These are phyloP conservation scores for Coniosporium tulheliwenetii DNA, from an alignment of 2,329 filamentous ascomycete species.

Conservation along the genomic window DNA sequence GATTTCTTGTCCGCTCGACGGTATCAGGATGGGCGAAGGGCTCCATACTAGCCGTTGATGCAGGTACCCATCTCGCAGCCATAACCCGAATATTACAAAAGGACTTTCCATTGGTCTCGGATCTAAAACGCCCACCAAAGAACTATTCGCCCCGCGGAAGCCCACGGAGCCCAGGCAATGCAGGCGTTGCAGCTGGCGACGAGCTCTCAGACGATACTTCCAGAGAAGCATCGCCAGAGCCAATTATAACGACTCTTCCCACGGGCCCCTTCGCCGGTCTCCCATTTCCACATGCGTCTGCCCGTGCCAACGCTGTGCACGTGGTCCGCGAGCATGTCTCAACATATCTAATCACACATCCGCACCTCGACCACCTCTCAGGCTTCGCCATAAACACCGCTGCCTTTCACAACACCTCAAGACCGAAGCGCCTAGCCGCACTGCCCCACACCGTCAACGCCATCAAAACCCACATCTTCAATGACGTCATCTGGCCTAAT, in stretches of 20 bases:
- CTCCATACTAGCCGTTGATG: slow-evolving; percentile 83
- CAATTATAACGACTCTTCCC: slow-evolving; percentile 40
- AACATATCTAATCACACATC: slow-evolving; percentile 84
- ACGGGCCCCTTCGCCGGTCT: slow-evolving; percentile 68
- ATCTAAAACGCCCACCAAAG: neutral
- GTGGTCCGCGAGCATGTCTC: slow-evolving; percentile 68
- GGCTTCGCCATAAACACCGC: slow-evolving; percentile 91
- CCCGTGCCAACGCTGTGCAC: slow-evolving; percentile 65
- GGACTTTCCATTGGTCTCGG: slow-evolving; percentile 27
- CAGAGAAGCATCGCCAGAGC: slow-evolving; percentile 12
- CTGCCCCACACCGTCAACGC: slow-evolving; percentile 81
- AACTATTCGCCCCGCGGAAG: neutral
- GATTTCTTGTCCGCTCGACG: slow-evolving; percentile 72
- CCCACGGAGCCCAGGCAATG: neutral
- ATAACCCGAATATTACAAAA: slow-evolving; percentile 64
- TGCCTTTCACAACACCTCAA: slow-evolving; percentile 57
- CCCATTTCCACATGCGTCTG: slow-evolving; percentile 47
- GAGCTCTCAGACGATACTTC: slow-evolving; percentile 6
- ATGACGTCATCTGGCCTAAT: slow-evolving; percentile 96
- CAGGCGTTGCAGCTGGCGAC: too few relatives aligned
- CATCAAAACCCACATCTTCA: slow-evolving; percentile 90
- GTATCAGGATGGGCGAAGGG: slow-evolving; percentile 65
- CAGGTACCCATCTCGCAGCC: slow-evolving; percentile 73
- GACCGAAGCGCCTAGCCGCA: slow-evolving; percentile 72
- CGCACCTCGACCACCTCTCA: slow-evolving; percentile 89